Evolutionary conservation across 2,329 filamentous ascomycete species (phyloP).

Genomic region (Fusarium secorum): DNA sequence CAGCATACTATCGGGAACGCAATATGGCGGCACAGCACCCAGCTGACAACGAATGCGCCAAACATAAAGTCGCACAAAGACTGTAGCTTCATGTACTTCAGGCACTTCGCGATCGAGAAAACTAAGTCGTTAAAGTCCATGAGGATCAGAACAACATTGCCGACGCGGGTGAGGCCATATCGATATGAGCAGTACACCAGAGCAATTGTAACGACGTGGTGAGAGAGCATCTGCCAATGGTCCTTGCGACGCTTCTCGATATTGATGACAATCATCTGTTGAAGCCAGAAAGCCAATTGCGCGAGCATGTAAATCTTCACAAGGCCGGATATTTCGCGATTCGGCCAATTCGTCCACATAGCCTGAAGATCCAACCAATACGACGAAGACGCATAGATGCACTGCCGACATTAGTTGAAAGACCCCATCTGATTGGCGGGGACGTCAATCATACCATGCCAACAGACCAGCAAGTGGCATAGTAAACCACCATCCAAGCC

Average conservation of each 20-base stretch:
- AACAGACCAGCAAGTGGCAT: slow-evolving; percentile 78
- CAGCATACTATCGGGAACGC: slow-evolving; percentile 82
- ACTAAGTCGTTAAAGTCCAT: slow-evolving; percentile 88
- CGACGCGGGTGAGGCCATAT: slow-evolving; percentile 86
- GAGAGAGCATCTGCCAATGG: slow-evolving; percentile 92
- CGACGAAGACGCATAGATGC: slow-evolving; percentile 77
- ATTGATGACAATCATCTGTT: slow-evolving; percentile 92
- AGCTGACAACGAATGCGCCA: slow-evolving; percentile 84
- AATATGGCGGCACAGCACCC: slow-evolving; percentile 84
- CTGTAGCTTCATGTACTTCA: slow-evolving; percentile 85
- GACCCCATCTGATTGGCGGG: fast-evolving
- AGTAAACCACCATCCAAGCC: slow-evolving; percentile 88
- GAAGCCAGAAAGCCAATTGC: slow-evolving; percentile 91
- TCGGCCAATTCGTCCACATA: slow-evolving; percentile 87
- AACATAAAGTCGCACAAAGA: slow-evolving; percentile 83
- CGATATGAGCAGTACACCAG: slow-evolving; percentile 84
- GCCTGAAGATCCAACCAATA: slow-evolving; percentile 80
- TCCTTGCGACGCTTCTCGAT: slow-evolving; percentile 95
- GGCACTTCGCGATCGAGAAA: slow-evolving; percentile 79
- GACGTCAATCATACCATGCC: slow-evolving; percentile 74
- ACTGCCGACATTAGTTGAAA: slow-evolving; percentile 57
- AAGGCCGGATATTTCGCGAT: slow-evolving; percentile 73
- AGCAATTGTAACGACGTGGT: slow-evolving; percentile 87
- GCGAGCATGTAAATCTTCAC: slow-evolving; percentile 90
- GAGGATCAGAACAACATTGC: slow-evolving; percentile 84